Conservation (phyloP, 169 alveolate species). For the Plasmodium knowlesi region DNA sequence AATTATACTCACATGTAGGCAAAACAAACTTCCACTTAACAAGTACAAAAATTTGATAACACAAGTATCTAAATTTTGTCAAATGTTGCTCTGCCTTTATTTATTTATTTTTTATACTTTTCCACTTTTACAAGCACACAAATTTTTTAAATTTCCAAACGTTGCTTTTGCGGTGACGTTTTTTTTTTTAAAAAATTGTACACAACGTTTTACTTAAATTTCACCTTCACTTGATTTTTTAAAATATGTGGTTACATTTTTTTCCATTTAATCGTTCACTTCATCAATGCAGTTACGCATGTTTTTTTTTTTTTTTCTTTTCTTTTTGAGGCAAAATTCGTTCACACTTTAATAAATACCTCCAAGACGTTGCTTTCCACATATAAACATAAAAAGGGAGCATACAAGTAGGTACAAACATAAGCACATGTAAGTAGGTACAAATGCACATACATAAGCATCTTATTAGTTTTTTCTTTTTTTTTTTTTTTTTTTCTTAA, state of each 20-base stretch:
- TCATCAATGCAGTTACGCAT: not conserved
- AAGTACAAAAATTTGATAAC: not conserved
- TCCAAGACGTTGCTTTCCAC: not conserved
- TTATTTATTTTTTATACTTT: not conserved
- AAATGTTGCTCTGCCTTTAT: not conserved
- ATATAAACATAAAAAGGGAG: not conserved
- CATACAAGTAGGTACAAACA: not conserved
- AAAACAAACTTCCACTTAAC: slow-evolving; percentile 1
- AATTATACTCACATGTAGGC: not conserved
- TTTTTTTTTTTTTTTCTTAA: too few species aligned
- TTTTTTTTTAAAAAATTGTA: not conserved
- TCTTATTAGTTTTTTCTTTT: not conserved
- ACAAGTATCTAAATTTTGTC: slow-evolving; percentile 14
- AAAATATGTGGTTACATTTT: not conserved
- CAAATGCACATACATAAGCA: not conserved
- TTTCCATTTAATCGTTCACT: not conserved
- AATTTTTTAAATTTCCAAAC: not conserved
- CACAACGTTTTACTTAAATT: not conserved
- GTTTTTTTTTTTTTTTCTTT: not conserved
- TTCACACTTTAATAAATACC: not conserved
- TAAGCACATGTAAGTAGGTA: not conserved
- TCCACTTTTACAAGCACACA: not conserved
- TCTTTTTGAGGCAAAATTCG: not conserved
- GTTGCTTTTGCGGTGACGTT: not conserved
- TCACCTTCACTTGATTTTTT: not conserved